Evolutionary conservation across 2,329 filamentous ascomycete species (phyloP).

Genomic region (Penicillium decumbens): DNA sequence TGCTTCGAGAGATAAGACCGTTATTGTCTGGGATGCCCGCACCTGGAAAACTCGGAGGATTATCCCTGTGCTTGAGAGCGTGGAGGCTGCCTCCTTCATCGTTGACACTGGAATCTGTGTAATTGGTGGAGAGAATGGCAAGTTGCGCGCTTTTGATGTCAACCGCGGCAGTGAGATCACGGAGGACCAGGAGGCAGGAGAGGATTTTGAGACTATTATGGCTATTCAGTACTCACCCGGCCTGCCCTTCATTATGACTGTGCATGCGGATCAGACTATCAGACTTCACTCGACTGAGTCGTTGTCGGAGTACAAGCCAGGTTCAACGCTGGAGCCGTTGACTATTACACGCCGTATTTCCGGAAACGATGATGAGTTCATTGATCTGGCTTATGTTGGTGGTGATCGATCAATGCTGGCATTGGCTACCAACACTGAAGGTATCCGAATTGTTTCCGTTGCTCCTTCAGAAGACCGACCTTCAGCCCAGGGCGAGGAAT

Average conservation of each 20-base stretch:
- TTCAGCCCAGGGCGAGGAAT: constrained; percentile 44
- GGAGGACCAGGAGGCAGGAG: constrained; percentile 59
- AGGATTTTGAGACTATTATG: constrained; percentile 64
- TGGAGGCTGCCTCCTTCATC: constrained; percentile 80
- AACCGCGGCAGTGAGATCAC: constrained; percentile 75
- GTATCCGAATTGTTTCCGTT: constrained; percentile 80
- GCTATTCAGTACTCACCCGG: constrained; percentile 63
- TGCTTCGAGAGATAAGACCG: constrained; percentile 85
- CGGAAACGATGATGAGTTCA: constrained; percentile 95
- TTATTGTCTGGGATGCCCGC: constrained; percentile 82
- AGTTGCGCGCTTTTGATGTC: constrained; percentile 77
- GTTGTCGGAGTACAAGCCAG: constrained; percentile 33
- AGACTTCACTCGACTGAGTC: constrained; percentile 60
- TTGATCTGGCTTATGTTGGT: constrained; percentile 83
- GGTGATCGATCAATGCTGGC: constrained; percentile 77
- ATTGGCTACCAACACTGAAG: constrained; percentile 90
- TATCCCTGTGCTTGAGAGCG: constrained; percentile 75
- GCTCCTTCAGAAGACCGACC: constrained; percentile 30
- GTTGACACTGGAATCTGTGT: constrained; percentile 67
- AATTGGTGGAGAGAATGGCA: constrained; percentile 79
- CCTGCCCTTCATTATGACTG: constrained; percentile 68
- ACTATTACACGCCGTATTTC: constrained; percentile 72
- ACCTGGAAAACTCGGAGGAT: constrained; percentile 81
- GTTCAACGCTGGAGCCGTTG: constrained; percentile 53
- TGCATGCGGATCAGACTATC: constrained; percentile 86